Percentiles rank a stretch among this genome's conserved stretches.
Evolutionary conservation across 208 protist genomes (phyloP).

Genomic region (Spongospora subterranea): DNA sequence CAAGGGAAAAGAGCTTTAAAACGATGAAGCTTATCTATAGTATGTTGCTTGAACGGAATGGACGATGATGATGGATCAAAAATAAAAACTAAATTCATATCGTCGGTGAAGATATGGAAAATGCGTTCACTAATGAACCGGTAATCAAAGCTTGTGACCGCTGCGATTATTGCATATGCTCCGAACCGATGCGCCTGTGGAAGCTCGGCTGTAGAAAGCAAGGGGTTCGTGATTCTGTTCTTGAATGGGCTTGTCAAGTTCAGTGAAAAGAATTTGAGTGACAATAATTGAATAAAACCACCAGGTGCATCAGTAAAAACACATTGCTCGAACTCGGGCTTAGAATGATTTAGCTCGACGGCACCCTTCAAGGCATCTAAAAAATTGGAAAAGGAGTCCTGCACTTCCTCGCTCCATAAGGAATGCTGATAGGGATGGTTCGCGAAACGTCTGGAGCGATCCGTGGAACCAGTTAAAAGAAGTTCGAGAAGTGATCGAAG

Average conservation of each 20-base stretch:
- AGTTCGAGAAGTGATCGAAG: no score
- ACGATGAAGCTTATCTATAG: conserved; percentile 21
- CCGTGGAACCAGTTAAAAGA: no score
- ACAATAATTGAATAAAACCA: neutral
- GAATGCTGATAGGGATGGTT: no score
- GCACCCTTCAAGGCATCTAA: no score
- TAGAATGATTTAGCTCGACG: no score
- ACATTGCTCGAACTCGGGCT: neutral
- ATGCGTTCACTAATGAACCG: neutral
- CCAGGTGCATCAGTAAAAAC: neutral
- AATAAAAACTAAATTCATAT: neutral
- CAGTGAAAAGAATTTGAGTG: neutral
- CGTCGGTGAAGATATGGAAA: conserved; percentile 11
- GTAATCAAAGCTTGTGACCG: neutral
- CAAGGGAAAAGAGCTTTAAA: neutral
- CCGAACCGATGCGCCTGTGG: neutral
- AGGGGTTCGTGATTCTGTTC: neutral
- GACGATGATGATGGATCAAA: neutral
- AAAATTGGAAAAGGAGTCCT: no score
- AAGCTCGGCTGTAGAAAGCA: neutral
- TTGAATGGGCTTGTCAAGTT: neutral
- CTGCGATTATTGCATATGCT: neutral
- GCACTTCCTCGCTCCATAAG: no score
- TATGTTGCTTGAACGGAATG: neutral
- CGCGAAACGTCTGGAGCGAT: no score